A percentile compares a stretch with the other conserved stretches of the same genome.
phyloP scores from a whole-genome alignment of 805 yeast species.

The Ogataea polymorpha region DNA sequence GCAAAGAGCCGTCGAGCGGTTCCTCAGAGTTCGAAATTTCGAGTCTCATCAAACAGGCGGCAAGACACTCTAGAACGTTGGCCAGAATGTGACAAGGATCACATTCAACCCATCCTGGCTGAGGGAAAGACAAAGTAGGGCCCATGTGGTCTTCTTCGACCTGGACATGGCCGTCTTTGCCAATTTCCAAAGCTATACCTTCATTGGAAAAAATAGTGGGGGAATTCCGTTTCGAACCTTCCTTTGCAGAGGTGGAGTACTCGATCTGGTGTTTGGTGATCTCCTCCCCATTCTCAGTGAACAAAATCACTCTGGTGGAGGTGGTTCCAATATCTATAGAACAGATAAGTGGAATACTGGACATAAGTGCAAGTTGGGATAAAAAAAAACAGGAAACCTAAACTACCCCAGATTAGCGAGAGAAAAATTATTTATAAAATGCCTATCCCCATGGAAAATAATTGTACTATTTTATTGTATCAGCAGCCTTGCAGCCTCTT shows the following conservation, averaged over 20 bases:
- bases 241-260: constrained; percentile 70
- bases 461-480: background rate
- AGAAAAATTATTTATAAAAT: background rate
- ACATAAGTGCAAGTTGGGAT: background rate
- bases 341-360: constrained; percentile 45
- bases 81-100: constrained; percentile 80
- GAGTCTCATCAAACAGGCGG: constrained; percentile 56
- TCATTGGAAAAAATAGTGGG: constrained; percentile 67
- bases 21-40: constrained; percentile 52
- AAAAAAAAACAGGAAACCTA: background rate
- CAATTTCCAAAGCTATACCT: constrained; percentile 60
- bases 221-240: constrained; percentile 35
- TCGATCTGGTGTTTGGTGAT: constrained; percentile 89
- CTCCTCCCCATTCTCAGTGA: constrained; percentile 69
- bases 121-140: constrained; percentile 74
- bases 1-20: constrained; percentile 30
- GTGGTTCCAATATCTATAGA: constrained; percentile 91
- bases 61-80: constrained; percentile 77
- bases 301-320: constrained; percentile 83
- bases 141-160: constrained; percentile 56
- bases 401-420: constrained; percentile 5
- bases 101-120: constrained; percentile 93
- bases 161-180: constrained; percentile 47
- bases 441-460: background rate
- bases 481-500: constrained; percentile 12